phyloP scores from a whole-genome alignment of 495 filamentous ascomycete genomes.

The Tuber borchii region DNA sequence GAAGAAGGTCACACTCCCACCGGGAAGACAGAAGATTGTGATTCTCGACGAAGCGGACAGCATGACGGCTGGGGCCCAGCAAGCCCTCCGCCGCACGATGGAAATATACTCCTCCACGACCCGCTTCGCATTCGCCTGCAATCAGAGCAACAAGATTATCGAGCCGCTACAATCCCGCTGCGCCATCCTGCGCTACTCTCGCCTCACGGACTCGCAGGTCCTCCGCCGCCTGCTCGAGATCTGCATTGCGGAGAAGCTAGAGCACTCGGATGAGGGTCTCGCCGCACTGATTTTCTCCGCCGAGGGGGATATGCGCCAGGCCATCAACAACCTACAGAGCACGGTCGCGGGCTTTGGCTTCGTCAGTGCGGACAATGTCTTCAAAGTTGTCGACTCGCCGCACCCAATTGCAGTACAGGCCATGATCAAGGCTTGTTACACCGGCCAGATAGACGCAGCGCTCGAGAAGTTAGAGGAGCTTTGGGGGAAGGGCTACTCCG shows the following conservation, averaged over 20 bases:
- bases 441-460: slow-evolving; percentile 79
- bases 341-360: slow-evolving; percentile 95
- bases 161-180: slow-evolving; percentile 95
- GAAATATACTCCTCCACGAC: slow-evolving; percentile 97
- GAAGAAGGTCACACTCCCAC: slow-evolving; percentile 94
- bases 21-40: slow-evolving; percentile 87
- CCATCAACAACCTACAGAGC: slow-evolving; percentile 97
- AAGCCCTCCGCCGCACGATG: slow-evolving; percentile 93
- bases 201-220: slow-evolving; percentile 85
- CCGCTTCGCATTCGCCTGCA: slow-evolving; percentile 96
- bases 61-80: slow-evolving; percentile 95
- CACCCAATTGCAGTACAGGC: slow-evolving; percentile 98
- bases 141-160: slow-evolving; percentile 98
- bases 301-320: slow-evolving; percentile 98
- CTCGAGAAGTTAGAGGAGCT: slow-evolving; percentile 82
- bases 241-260: slow-evolving; percentile 75
- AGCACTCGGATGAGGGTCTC: slow-evolving; percentile 87
- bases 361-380: slow-evolving; percentile 95
- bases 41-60: slow-evolving; percentile 97
- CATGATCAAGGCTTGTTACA: slow-evolving; percentile 94
- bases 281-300: slow-evolving; percentile 94
- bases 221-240: slow-evolving; percentile 86
- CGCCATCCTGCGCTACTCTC: slow-evolving; percentile 89
- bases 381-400: slow-evolving; percentile 92
- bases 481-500: slow-evolving; percentile 89